Evolutionary conservation across 192 early-diverging fungal species (phyloP).

Genomic region (Coemansia asiatica): DNA sequence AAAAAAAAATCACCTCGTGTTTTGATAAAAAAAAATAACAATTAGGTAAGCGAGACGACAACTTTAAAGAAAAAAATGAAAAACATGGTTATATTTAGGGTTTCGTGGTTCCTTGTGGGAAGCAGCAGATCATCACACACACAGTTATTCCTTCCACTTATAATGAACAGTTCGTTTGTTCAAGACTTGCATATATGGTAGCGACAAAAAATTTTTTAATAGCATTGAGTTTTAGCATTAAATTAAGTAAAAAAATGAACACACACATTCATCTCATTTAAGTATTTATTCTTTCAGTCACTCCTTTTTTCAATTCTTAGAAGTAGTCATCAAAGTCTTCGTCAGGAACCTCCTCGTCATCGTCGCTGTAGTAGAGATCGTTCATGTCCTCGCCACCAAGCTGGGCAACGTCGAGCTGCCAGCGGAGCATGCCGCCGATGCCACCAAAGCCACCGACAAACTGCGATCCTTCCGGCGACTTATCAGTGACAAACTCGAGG

Average conservation of each 20-base stretch:
- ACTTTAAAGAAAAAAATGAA: background rate
- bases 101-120: background rate
- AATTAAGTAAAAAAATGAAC: too few relatives aligned
- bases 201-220: too few relatives aligned
- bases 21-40: too few relatives aligned
- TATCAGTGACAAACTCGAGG: conserved; percentile 95
- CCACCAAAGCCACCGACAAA: conserved; percentile 99
- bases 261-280: too few relatives aligned
- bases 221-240: too few relatives aligned
- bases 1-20: too few relatives aligned
- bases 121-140: background rate
- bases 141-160: too few relatives aligned
- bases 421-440: conserved; percentile 93
- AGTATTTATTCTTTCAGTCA: background rate
- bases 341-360: conserved; percentile 19
- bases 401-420: conserved; percentile 84
- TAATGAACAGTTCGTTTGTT: too few relatives aligned
- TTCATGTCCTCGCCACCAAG: conserved; percentile 66
- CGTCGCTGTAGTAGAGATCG: conserved; percentile 59
- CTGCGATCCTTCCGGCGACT: conserved; percentile 93
- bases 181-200: too few relatives aligned
- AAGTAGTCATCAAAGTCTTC: conserved; percentile 31
- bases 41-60: background rate
- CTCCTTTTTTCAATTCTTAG: too few relatives aligned
- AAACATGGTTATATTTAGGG: background rate